Evolutionary conservation across 2,329 filamentous ascomycete species (phyloP).

Genomic region (Diplocarpon rosae): DNA sequence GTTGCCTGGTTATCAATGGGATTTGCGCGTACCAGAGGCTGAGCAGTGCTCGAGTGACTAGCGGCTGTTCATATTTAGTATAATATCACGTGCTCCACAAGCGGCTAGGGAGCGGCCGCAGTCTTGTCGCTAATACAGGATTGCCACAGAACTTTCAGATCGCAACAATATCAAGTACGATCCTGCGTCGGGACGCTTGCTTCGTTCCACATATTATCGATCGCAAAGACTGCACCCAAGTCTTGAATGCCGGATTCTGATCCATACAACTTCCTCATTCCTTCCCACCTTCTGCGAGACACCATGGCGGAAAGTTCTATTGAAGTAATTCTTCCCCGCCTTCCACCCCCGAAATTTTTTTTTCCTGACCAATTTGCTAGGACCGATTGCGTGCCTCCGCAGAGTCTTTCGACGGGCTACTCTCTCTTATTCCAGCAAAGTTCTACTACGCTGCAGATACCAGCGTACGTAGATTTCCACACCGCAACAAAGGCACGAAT

Average conservation of each 20-base stretch:
- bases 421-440: slow-evolving; percentile 62
- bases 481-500: slow-evolving; percentile 4
- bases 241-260: not conserved
- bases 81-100: not conserved
- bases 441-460: slow-evolving; percentile 61
- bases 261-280: not conserved
- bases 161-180: no score
- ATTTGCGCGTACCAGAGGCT: slow-evolving; percentile 2
- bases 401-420: slow-evolving; percentile 37
- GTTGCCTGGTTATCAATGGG: not conserved
- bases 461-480: slow-evolving; percentile 42
- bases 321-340: slow-evolving; percentile 23
- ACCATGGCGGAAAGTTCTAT: slow-evolving; percentile 27
- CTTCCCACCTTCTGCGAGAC: not conserved
- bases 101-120: no score
- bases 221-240: not conserved
- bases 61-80: no score
- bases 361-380: slow-evolving; percentile 26
- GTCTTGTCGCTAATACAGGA: no score
- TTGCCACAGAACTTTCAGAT: no score
- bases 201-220: not conserved
- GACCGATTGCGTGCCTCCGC: slow-evolving; percentile 39
- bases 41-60: not conserved
- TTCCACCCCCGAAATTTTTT: slow-evolving; percentile 4
- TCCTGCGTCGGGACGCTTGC: no score